phyloP scores from a whole-genome alignment of 1,139 yeast genomes.

The Blastobotrys persicus region DNA sequence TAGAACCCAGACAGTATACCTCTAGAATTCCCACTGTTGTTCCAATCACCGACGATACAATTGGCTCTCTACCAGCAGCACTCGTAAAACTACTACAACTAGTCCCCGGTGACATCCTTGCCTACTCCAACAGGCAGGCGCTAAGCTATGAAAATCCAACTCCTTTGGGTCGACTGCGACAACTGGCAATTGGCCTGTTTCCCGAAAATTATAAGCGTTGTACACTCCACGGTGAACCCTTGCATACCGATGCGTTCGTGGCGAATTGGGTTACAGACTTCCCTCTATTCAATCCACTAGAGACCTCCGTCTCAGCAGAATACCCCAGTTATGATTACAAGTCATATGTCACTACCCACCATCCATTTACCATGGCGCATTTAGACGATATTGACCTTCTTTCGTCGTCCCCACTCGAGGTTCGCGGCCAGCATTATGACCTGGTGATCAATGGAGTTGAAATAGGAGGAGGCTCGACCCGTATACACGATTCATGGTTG shows the following conservation, averaged over 20 bases:
- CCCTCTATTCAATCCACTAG: constrained; percentile 78
- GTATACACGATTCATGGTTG: constrained; percentile 81
- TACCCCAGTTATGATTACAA: constrained; percentile 62
- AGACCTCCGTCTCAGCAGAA: constrained; percentile 24
- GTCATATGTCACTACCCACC: constrained; percentile 73
- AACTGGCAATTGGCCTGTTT: constrained; percentile 56
- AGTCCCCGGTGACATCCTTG: constrained; percentile 68
- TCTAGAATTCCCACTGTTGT: constrained; percentile 57
- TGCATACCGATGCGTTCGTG: constrained; percentile 45
- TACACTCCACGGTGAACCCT: constrained; percentile 18
- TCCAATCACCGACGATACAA: constrained; percentile 10
- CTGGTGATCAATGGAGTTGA: constrained; percentile 92
- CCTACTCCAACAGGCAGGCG: constrained; percentile 66
- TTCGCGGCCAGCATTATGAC: constrained; percentile 93
- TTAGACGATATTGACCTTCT: constrained; percentile 62
- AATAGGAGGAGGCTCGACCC: constrained; percentile 95
- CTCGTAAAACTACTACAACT: constrained; percentile 31
- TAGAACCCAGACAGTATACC: constrained; percentile 49
- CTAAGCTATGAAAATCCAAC: constrained; percentile 88
- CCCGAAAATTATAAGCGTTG: constrained; percentile 53
- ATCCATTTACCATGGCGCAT: constrained; percentile 93
- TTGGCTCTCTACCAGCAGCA: constrained; percentile 6
- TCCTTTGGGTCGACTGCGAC: constrained; percentile 85
- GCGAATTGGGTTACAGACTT: constrained; percentile 87
- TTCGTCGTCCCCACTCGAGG: constrained; percentile 54